Percentiles rank a stretch among this genome's conserved stretches.
These are phyloP conservation scores for Bonia amplexicaulis DNA, from an alignment of 176 grass and related monocot genomes.

Conservation along the genomic window DNA sequence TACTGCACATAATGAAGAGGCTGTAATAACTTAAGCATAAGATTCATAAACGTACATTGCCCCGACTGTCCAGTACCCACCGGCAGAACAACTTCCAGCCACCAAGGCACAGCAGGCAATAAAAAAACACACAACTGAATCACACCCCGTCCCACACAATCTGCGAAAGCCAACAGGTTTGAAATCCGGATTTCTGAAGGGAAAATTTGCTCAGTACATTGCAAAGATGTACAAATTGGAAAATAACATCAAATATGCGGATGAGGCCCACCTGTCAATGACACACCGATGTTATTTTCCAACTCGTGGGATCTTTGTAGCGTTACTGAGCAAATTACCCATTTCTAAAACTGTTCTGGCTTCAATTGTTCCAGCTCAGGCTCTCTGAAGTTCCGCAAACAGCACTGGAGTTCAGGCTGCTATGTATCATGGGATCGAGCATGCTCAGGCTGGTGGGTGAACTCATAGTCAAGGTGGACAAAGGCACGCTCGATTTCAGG, in stretches of 20 bases:
- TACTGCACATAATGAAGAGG: neutral
- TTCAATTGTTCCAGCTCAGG: neutral
- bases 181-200: neutral
- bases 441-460: slow-evolving; percentile 84
- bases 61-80: neutral
- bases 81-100: neutral
- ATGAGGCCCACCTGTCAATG: too few species aligned
- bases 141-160: neutral
- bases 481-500: slow-evolving; percentile 92
- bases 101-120: neutral
- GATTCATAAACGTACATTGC: neutral
- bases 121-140: neutral
- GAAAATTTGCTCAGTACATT: too few species aligned
- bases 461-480: slow-evolving; percentile 96
- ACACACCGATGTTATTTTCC: too few species aligned
- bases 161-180: neutral
- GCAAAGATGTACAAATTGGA: too few species aligned
- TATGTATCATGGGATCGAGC: slow-evolving; percentile 66
- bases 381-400: neutral
- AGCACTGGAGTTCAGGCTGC: neutral
- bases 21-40: neutral
- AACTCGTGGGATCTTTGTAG: too few species aligned
- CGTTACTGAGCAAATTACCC: too few species aligned
- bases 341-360: neutral
- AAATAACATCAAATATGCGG: too few species aligned